phyloP scores from a whole-genome alignment of 1,284 basidiomycete species.

The Boletus semigastroideus region DNA sequence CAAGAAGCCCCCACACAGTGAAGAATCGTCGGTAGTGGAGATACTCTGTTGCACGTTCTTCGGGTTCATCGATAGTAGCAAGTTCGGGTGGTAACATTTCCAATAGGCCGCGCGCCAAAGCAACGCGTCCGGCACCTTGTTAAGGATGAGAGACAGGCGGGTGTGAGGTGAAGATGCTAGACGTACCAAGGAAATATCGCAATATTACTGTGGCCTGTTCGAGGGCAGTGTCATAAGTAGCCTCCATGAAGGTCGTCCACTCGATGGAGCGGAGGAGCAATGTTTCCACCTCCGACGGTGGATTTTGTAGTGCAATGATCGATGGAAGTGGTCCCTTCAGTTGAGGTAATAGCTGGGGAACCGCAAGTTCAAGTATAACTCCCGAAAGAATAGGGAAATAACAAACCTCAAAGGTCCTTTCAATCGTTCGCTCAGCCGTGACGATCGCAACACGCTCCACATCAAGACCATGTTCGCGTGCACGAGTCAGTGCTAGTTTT shows the following conservation, averaged over 20 bases:
- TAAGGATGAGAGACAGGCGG: constrained; percentile 3
- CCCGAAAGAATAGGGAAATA: constrained; percentile 3
- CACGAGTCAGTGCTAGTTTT: constrained; percentile 71
- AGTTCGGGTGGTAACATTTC: constrained; percentile 68
- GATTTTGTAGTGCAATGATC: constrained; percentile 50
- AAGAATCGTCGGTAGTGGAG: constrained; percentile 76
- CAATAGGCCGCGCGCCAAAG: constrained; percentile 67
- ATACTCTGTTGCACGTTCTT: constrained; percentile 67
- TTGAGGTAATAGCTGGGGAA: constrained; percentile 48
- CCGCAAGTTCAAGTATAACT: constrained; percentile 4
- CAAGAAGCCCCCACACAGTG: constrained; percentile 62
- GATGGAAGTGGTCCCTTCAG: constrained; percentile 62
- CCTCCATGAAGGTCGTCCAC: constrained; percentile 84
- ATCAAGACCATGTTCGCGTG: constrained; percentile 83
- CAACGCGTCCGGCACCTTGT: constrained; percentile 70
- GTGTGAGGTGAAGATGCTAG: not conserved
- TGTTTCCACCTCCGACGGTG: constrained; percentile 57
- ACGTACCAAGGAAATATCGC: constrained; percentile 83
- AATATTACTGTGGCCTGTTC: constrained; percentile 84
- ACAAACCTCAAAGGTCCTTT: constrained; percentile 68
- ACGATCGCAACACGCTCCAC: constrained; percentile 78
- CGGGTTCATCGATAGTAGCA: constrained; percentile 54
- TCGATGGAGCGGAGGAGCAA: constrained; percentile 86
- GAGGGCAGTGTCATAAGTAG: constrained; percentile 77
- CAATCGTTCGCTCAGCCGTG: constrained; percentile 80